Evolutionary conservation across 495 filamentous ascomycete species (phyloP).

Genomic region (Neurospora sp.): DNA sequence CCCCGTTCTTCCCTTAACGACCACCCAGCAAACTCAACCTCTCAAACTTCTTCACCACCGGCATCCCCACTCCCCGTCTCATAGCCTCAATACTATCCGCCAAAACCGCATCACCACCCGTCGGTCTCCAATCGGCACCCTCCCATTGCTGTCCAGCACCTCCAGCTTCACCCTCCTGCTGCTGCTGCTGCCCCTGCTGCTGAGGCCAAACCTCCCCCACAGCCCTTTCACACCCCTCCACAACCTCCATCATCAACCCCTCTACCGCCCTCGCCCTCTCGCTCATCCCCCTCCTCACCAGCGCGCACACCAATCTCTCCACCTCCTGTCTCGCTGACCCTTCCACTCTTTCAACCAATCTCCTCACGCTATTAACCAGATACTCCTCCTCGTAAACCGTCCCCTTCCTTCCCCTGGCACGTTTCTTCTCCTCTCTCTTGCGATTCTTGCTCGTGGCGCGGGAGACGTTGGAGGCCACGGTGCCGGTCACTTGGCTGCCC

Average conservation of each 20-base stretch:
- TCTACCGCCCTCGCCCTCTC: constrained; percentile 76
- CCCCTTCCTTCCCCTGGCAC: constrained; percentile 87
- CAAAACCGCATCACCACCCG: constrained; percentile 41
- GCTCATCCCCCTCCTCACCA: constrained; percentile 72
- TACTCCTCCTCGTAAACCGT: constrained; percentile 98
- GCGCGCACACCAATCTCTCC: constrained; percentile 57
- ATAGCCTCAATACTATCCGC: constrained; percentile 37
- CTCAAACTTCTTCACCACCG: constrained; percentile 35
- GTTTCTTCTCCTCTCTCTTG: constrained; percentile 83
- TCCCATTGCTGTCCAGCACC: too few species aligned
- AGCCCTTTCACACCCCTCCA: constrained; percentile 52
- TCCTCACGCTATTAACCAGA: constrained; percentile 72
- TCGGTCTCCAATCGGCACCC: constrained; percentile 21
- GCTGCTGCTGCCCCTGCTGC: constrained; percentile 9
- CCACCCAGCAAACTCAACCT: constrained; percentile 39
- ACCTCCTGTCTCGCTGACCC: constrained; percentile 51
- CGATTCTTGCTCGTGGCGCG: constrained; percentile 76
- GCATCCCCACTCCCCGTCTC: constrained; percentile 34
- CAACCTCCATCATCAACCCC: constrained; percentile 56
- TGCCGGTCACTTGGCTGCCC: constrained; percentile 46
- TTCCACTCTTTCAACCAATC: constrained; percentile 79
- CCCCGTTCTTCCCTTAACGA: background rate
- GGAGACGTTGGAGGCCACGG: constrained; percentile 52
- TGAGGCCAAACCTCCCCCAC: constrained; percentile 57
- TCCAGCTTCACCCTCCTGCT: too few species aligned